A percentile compares a stretch with the other conserved stretches of the same genome.
Evolutionary conservation across 176 grass and related monocot genomes (phyloP).

Genomic region (Hyparrhenia diplandra): DNA sequence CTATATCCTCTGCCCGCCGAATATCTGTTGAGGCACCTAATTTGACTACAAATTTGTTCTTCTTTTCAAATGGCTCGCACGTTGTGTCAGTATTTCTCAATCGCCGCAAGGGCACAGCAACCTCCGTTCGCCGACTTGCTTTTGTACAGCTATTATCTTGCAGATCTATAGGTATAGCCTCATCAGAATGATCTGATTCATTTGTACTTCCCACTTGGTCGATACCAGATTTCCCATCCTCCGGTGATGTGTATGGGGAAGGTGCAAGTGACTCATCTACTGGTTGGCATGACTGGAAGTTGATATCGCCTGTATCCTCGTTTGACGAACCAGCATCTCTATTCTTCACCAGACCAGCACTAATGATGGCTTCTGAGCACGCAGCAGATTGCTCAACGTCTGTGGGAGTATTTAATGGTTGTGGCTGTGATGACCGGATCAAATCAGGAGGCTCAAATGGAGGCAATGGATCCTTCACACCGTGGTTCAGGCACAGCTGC

Average conservation of each 20-base stretch:
- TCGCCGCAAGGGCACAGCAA: conserved; percentile 15
- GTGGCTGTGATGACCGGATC: conserved; percentile 54
- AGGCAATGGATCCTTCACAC: conserved; percentile 68
- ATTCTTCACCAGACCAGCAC: conserved; percentile 30
- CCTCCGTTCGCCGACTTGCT: conserved; percentile 34
- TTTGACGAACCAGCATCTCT: conserved; percentile 32
- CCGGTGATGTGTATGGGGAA: conserved; percentile 32
- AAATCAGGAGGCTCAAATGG: conserved; percentile 82
- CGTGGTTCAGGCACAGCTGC: conserved; percentile 70
- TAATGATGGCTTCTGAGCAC: conserved; percentile 6
- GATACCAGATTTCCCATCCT: conserved; percentile 37
- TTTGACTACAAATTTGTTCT: conserved; percentile 65
- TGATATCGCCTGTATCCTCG: conserved; percentile 29
- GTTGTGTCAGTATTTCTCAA: conserved; percentile 36
- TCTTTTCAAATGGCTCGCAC: conserved; percentile 52
- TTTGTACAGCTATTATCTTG: conserved; percentile 43
- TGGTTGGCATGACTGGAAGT: conserved; percentile 16
- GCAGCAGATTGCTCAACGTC: conserved; percentile 27
- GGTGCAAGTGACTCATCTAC: conserved; percentile 19
- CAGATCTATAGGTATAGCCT: conserved; percentile 26
- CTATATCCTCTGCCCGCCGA: conserved; percentile 47
- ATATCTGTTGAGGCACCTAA: conserved; percentile 38
- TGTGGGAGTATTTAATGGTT: conserved; percentile 20
- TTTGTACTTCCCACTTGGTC: conserved; percentile 23
- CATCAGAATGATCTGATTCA: conserved; percentile 20